These are phyloP conservation scores for Lactarius psammicola DNA, from an alignment of 768 basidiomycete species.

Conservation along the genomic window DNA sequence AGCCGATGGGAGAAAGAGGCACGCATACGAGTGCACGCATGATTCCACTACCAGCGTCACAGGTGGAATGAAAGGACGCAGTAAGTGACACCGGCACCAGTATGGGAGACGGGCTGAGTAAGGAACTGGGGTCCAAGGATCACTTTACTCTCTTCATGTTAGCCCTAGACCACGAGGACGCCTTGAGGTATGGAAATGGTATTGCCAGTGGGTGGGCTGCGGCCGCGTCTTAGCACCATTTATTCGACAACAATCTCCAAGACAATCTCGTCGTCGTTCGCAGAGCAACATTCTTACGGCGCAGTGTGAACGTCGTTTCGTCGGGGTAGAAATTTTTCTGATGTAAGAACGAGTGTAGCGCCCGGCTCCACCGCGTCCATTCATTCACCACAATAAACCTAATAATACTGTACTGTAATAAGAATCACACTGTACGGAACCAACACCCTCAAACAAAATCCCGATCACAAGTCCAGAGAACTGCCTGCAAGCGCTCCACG, in stretches of 20 bases:
- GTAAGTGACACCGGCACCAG: background rate
- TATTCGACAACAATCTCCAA: no score
- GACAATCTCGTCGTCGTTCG: no score
- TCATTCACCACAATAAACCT: no score
- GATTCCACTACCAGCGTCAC: no score
- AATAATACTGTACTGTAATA: no score
- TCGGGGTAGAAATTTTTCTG: background rate
- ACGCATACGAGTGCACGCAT: background rate
- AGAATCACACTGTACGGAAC: background rate
- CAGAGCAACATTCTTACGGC: no score
- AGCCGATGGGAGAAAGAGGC: background rate
- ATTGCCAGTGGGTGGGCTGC: background rate
- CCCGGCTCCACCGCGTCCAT: background rate
- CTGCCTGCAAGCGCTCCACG: conserved; percentile 18
- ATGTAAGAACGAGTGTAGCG: background rate
- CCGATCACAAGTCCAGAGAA: background rate
- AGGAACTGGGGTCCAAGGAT: background rate
- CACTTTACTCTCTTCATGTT: background rate
- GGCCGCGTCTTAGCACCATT: no score
- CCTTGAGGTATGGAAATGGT: background rate
- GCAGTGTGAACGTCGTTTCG: no score
- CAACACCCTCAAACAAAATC: background rate
- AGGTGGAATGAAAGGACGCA: background rate
- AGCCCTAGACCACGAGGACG: background rate
- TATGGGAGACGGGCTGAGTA: background rate